Evolutionary conservation across 208 protist species (phyloP), one percentile per base, ranked within the genome.

Genomic region (Leishmania turanica): DNA sequence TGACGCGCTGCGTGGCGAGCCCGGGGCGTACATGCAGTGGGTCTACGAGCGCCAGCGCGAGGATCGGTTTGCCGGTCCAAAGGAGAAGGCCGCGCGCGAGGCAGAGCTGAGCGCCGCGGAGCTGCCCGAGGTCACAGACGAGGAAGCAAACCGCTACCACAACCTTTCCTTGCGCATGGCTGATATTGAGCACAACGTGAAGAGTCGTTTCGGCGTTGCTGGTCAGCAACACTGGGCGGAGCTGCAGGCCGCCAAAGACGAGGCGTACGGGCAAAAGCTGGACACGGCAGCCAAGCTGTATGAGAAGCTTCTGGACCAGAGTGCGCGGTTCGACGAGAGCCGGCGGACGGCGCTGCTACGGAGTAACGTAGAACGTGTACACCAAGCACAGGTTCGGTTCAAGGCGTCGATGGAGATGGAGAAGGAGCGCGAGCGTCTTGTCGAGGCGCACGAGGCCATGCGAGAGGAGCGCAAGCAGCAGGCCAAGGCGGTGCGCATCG

Each of bases 1-100:
- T 1, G 87, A 88, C 21, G 90, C 95, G 1, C 86, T 96, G 81
- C 84, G 74, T n/a, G 92, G 91, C 24, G 93, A 96, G 77, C 92
- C 93, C 1, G 90, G 90, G 24, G 95, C 92, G 17, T 96, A 96
- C 87, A 96, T 97, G 91, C 88, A 84, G 82, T 97, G 93, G 92
- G 88, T 95, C 51, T 97, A 97, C 84, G 92, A 96, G 58, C 85
- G 76, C 42, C 91, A 96, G 79, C 88, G 85, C 21, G 89, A 93
- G 62, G 58, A 86, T 40, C 93, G 95, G 62, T 95, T 94, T 75
- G 70, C 70, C 77, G 94, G 95, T 0, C 82, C 87, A 0, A 95
- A 95, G 65, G 82, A 85, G 54, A 84, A 86, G 73, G 83, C 87
- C 21, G 86, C 79, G 40, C 49, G 85, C 60, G 79, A 83, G 11